A percentile compares a stretch with the other conserved stretches of the same genome.
Conservation (phyloP, 1,284 basidiomycete species). For the Porogramme epimiltina region DNA sequence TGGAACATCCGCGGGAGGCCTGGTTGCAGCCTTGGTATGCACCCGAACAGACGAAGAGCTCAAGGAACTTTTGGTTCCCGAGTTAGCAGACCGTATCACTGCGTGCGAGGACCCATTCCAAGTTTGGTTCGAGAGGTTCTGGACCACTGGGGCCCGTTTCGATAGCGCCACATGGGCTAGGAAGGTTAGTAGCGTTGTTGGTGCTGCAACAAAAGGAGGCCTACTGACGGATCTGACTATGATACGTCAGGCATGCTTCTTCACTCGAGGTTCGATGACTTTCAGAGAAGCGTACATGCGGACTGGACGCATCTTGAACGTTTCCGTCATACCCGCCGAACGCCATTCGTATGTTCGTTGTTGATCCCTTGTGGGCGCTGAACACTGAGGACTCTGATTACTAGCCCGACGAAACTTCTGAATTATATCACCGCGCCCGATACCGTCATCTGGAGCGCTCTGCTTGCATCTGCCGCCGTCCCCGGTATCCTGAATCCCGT, state of each 20-base stretch:
- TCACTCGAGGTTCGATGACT: slow-evolving; percentile 92
- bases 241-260: slow-evolving; percentile 68
- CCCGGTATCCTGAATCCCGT: slow-evolving; percentile 87
- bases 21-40: slow-evolving; percentile 86
- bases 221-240: not conserved
- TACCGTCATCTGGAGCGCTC: slow-evolving; percentile 76
- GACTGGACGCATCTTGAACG: slow-evolving; percentile 92
- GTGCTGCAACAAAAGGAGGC: no score
- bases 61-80: slow-evolving; percentile 73
- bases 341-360: slow-evolving; percentile 82
- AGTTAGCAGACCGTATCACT: slow-evolving; percentile 85
- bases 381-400: not conserved
- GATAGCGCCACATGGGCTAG: slow-evolving; percentile 90
- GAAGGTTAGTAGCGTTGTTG: slow-evolving; percentile 55
- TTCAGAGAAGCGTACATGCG: slow-evolving; percentile 94
- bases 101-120: slow-evolving; percentile 86
- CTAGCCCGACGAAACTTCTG: slow-evolving; percentile 89
- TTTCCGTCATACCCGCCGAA: slow-evolving; percentile 94
- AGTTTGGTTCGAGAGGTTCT: slow-evolving; percentile 83
- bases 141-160: slow-evolving; percentile 91
- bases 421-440: slow-evolving; percentile 97
- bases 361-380: not conserved
- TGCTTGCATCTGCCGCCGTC: slow-evolving; percentile 84
- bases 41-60: slow-evolving; percentile 92
- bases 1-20: slow-evolving; percentile 92